A percentile compares a stretch with the other conserved stretches of the same genome.
Evolutionary conservation across 805 yeast genomes (phyloP).

Genomic region (Suhomyces pyralidae): DNA sequence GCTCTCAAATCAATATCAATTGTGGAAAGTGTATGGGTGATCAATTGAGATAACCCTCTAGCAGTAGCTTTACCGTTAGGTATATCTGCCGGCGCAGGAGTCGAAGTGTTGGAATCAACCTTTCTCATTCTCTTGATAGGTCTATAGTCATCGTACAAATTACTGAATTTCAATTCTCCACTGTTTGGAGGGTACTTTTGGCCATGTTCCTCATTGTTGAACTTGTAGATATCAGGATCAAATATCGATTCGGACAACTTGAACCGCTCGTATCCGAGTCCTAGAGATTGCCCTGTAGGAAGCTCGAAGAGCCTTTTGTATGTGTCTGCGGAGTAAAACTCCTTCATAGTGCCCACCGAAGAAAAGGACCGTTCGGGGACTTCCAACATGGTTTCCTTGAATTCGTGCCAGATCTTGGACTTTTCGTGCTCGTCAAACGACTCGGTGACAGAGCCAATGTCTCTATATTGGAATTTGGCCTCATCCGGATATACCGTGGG

Average conservation of each 20-base stretch:
- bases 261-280: constrained; percentile 58
- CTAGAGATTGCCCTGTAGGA: constrained; percentile 69
- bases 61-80: constrained; percentile 15
- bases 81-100: constrained; percentile 15
- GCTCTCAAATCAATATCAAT: constrained; percentile 83
- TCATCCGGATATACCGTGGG: constrained; percentile 31
- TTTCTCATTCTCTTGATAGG: constrained; percentile 64
- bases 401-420: constrained; percentile 59
- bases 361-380: constrained; percentile 42
- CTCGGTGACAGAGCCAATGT: constrained; percentile 35
- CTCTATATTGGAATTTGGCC: constrained; percentile 19
- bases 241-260: constrained; percentile 72
- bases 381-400: constrained; percentile 69
- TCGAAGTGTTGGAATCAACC: constrained; percentile 35
- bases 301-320: constrained; percentile 59
- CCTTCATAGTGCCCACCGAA: constrained; percentile 19
- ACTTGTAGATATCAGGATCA: constrained; percentile 50
- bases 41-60: constrained; percentile 58
- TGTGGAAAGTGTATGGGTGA: constrained; percentile 51
- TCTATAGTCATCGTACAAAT: constrained; percentile 60
- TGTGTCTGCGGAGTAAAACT: constrained; percentile 24
- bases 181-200: constrained; percentile 38
- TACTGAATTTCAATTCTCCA: constrained; percentile 50
- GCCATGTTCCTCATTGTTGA: constrained; percentile 18
- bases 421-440: constrained; percentile 57